Evolutionary conservation across 495 filamentous ascomycete species (phyloP).

Genomic region (Niebla homalea): DNA sequence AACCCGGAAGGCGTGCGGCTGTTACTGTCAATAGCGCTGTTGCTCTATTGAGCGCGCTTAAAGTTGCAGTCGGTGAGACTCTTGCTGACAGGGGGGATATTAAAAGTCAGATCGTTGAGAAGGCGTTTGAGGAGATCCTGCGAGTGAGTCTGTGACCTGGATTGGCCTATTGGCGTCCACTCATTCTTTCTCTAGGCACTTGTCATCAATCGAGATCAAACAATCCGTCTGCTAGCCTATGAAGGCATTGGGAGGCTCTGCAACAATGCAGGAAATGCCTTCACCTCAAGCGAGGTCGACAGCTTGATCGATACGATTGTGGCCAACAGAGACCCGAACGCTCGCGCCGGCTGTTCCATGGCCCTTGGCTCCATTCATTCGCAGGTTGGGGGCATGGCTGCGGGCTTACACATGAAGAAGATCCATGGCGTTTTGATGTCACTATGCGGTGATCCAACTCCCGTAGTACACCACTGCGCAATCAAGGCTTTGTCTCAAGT

Average conservation of each 20-base stretch:
- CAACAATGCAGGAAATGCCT: constrained; percentile 72
- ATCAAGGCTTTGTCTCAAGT: constrained; percentile 78
- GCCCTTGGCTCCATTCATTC: constrained; percentile 88
- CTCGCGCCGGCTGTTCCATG: constrained; percentile 85
- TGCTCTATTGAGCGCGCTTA: constrained; percentile 65
- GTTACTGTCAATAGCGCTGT: constrained; percentile 82
- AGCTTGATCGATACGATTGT: constrained; percentile 90
- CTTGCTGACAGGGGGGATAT: constrained; percentile 60
- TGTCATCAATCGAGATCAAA: constrained; percentile 68
- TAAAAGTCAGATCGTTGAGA: constrained; percentile 64
- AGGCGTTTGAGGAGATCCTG: constrained; percentile 71
- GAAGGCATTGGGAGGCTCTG: constrained; percentile 85
- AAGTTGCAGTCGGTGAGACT: constrained; percentile 72
- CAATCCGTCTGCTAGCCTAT: constrained; percentile 71
- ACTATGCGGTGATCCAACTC: constrained; percentile 88
- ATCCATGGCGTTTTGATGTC: constrained; percentile 94
- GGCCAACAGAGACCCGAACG: constrained; percentile 79
- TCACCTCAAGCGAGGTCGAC: constrained; percentile 81
- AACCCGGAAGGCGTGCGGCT: constrained; percentile 76
- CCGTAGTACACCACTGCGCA: constrained; percentile 91
- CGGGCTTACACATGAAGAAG: constrained; percentile 90
- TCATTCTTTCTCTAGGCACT: constrained; percentile 37
- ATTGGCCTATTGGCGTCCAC: background rate
- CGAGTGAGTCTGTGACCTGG: constrained; percentile 31
- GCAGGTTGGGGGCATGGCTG: constrained; percentile 95